Evolutionary conservation across 306 rosid species (phyloP), one percentile per base, ranked within the genome.

Genomic region (Cercis canadensis): DNA sequence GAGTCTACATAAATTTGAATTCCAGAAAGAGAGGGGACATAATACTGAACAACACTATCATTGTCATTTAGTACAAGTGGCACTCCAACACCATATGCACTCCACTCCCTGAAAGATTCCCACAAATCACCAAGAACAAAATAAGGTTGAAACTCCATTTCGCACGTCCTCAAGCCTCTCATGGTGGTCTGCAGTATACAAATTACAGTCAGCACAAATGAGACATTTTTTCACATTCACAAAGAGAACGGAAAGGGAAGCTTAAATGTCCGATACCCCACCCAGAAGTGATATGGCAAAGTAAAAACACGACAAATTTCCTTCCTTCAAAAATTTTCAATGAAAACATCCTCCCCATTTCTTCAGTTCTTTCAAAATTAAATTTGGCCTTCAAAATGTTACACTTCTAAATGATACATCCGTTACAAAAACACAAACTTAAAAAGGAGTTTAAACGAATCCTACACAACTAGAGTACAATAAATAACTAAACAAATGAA

Each of bases 1-100:
- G 82, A 49, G 62, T 76, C 73, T 31, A 74, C 79, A 70, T 88
- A 88, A 78, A 92, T 90, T 79, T 92, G 98, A 67, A 92, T 86
- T 39, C 92, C 98, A 57, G 98, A 92, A 17, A 92, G 82, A 73
- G 76, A 92, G 3, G 96, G 98, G 3, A 88, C 98, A 32, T 92
- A 90, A 63, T 92, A 92, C 45, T 92, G 98, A 74, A 88, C 85
- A 37, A 92, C 92, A 65, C 82, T 74, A 50, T 88, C 91, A 31
- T 78, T 82, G 66, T 82, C 92, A 71, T 92, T 86, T 50, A 92
- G 68, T 52, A 92, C 83, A 66, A 92, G 85, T 7, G 98, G 98
- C 69, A 92, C 98, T 72, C 98, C 98, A 16, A 91, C 96, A 11
- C 98, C 98, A 59, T 92, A 92, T 24, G 96, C 98, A 64, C 98